These are phyloP conservation scores for Ajuga reptans DNA, from an alignment of 305 asterid species.

Conservation along the genomic window DNA sequence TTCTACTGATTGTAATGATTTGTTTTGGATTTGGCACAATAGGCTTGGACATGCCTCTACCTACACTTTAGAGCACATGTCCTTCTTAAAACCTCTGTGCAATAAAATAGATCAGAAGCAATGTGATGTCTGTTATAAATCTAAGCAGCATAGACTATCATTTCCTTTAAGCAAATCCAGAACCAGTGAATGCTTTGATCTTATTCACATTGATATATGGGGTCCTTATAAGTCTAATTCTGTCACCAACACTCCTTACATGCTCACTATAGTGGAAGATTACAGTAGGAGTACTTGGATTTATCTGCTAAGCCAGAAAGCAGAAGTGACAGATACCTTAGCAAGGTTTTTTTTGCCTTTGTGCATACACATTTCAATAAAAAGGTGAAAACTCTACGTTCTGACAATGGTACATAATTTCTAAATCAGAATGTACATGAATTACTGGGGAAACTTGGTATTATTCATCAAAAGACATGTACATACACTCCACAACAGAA, in stretches of 20 bases:
- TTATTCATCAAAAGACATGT: neutral
- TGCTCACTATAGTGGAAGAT: neutral
- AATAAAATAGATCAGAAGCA: no score
- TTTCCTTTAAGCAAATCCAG: no score
- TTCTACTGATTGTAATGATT: no score
- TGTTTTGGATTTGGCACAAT: no score
- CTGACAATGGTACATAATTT: neutral
- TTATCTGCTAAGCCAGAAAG: neutral
- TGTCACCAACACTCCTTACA: neutral
- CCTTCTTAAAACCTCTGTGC: no score
- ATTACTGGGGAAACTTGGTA: neutral
- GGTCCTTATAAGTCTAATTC: neutral
- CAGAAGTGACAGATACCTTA: neutral
- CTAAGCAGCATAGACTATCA: no score
- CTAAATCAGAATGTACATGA: rapidly evolving
- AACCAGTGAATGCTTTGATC: no score
- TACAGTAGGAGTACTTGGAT: neutral
- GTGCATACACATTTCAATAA: no score
- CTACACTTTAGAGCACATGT: no score
- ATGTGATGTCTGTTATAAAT: no score
- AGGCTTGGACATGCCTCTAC: no score
- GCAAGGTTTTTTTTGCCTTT: no score
- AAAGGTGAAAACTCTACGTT: neutral
- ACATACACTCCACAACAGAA: neutral
- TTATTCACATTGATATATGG: neutral